Evolutionary conservation across 1,284 basidiomycete genomes (phyloP).

Genomic region (Earliella scabrosa): DNA sequence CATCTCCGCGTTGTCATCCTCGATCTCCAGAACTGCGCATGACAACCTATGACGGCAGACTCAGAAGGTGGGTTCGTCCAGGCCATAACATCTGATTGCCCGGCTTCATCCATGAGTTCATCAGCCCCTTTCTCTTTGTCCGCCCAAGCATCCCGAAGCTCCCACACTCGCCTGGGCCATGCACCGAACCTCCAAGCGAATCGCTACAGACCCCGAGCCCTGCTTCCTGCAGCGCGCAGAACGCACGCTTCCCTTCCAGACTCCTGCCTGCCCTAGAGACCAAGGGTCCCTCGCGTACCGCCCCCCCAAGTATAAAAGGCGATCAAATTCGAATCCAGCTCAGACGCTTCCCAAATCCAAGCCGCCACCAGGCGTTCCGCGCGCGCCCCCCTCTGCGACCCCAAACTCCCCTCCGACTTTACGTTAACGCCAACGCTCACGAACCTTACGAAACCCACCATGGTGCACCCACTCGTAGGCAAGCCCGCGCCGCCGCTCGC

Average conservation of each 20-base stretch:
- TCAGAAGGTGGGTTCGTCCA: no score
- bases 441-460: slow-evolving; percentile 7
- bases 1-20: neutral
- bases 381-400: no score
- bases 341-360: neutral
- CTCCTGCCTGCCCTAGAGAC: neutral
- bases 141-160: neutral
- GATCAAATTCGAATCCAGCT: neutral
- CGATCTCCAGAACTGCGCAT: no score
- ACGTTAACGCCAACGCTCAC: no score
- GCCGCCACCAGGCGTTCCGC: slow-evolving; percentile 5
- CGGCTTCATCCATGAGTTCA: no score
- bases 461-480: slow-evolving; percentile 49
- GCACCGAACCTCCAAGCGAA: no score
- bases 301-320: neutral
- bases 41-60: no score
- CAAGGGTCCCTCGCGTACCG: neutral
- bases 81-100: no score
- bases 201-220: neutral
- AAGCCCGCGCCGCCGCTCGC: slow-evolving; percentile 56
- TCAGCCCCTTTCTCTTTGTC: neutral
- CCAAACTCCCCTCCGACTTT: no score
- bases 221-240: neutral
- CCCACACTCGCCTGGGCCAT: no score
- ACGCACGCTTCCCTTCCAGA: neutral